phyloP scores from a whole-genome alignment of 441 rosid species.

The Corymbia citriodora region DNA sequence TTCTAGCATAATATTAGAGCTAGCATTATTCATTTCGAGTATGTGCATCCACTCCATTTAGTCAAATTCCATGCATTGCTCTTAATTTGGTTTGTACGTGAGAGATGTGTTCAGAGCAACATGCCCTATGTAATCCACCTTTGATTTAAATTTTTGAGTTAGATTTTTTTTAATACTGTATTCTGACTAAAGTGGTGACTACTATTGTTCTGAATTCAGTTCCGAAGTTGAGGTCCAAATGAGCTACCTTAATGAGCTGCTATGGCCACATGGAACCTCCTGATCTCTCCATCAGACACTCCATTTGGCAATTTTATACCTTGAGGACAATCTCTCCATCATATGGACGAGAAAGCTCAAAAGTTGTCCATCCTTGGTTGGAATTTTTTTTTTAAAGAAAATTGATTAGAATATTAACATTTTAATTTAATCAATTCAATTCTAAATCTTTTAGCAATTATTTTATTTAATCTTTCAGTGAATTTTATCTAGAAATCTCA shows the following conservation, averaged over 20 bases:
- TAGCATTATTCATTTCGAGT: neutral
- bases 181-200: no score
- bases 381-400: neutral
- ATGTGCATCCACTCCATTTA: neutral
- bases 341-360: neutral
- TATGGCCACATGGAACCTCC: neutral
- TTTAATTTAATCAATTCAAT: neutral
- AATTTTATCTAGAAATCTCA: neutral
- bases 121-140: no score
- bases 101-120: neutral
- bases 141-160: neutral
- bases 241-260: neutral
- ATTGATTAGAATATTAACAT: neutral
- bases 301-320: neutral
- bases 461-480: accelerated
- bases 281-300: neutral
- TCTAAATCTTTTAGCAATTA: neutral
- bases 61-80: neutral
- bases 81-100: neutral
- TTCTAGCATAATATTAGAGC: accelerated
- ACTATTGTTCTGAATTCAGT: neutral
- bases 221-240: neutral
- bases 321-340: neutral
- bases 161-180: no score
- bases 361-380: neutral